These are phyloP conservation scores for Dichomitus squalens DNA, from an alignment of 1,284 basidiomycete genomes.

Conservation along the genomic window DNA sequence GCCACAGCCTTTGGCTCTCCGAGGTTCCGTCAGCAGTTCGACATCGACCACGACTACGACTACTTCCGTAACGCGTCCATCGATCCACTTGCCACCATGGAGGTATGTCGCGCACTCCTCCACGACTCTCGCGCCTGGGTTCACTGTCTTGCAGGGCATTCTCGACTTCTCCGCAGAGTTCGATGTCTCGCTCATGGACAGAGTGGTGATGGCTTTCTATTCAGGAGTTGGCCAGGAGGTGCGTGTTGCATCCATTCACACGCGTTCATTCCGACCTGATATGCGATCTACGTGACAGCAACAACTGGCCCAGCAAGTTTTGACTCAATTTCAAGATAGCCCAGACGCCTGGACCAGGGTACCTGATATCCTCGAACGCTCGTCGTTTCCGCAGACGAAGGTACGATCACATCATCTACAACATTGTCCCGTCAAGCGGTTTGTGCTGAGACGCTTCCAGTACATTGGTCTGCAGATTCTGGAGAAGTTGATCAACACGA, in stretches of 20 bases:
- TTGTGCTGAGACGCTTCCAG: constrained; percentile 43
- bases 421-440: neutral
- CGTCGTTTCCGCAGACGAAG: constrained; percentile 90
- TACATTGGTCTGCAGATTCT: constrained; percentile 95
- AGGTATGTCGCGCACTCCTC: constrained; percentile 32
- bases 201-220: constrained; percentile 35
- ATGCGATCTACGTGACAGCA: constrained; percentile 53
- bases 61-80: constrained; percentile 27
- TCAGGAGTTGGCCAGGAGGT: constrained; percentile 36
- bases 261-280: neutral
- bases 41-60: constrained; percentile 33
- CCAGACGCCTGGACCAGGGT: constrained; percentile 99
- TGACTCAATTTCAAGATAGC: constrained; percentile 96
- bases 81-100: constrained; percentile 37
- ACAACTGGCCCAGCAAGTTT: constrained; percentile 87
- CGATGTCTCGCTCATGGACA: constrained; percentile 38
- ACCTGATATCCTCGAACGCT: constrained; percentile 89
- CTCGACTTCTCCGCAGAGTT: constrained; percentile 38
- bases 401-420: constrained; percentile 42
- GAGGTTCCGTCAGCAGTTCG: constrained; percentile 29
- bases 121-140: neutral
- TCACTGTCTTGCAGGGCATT: constrained; percentile 30
- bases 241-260: constrained; percentile 6
- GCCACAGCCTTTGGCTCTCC: constrained; percentile 26
- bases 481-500: constrained; percentile 91